Base-by-base conservation (phyloP, 768 basidiomycete genomes). In the Serendipita vermifera region DNA sequence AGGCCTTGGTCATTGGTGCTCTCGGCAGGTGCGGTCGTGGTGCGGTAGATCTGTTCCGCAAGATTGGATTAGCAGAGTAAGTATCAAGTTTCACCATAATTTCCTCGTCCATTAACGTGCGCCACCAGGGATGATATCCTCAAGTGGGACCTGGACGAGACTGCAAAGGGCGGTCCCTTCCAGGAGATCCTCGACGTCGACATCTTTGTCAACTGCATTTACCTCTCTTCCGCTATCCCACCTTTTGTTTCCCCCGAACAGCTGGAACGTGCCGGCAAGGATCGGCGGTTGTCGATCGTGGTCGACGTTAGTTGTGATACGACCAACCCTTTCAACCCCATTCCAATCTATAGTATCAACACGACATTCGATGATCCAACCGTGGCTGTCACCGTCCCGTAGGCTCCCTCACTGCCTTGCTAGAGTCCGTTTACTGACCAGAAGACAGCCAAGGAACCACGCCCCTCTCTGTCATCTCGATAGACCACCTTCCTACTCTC, bases 261-360 rank as follows among this genome's bases (percentile, higher is more conserved):
- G 58, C 84, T 96, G 60, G 69, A 69, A n/a, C 74, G 75, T 20
- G 87, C 86, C 11, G 90, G 92, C 24, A 69, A 72, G 55, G 62
- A 70, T 15, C 76, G 96, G 58, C 74, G 76, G 57, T 70, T 99
- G 58, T 75, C 80, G 22, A 82, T 93, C 27, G 81, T 97, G 43
- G 96, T 97, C 24, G 96, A 99, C 63, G 96, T 99, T 63, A 94
- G 90, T 67, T 99, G 96, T 73, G 96, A 99, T 69, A 98, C 94
- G 22, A 98, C 92, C 55, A 99, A 99, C 69, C 93, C 96, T 14
- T 85, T 85, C 77, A 99, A 98, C 69, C 96, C 96, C 1, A 86
- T 98, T 62, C 96, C 96, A 6, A 84, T 99, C 59, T 99, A 99
- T 72, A 74, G 66, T 56, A 77, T 92, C 71, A 97, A 96, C 71